A percentile compares a stretch with the other conserved stretches of the same genome.
These are phyloP conservation scores for Talaromyces sp. DNA, from an alignment of 2,329 filamentous ascomycete genomes.

Conservation along the genomic window DNA sequence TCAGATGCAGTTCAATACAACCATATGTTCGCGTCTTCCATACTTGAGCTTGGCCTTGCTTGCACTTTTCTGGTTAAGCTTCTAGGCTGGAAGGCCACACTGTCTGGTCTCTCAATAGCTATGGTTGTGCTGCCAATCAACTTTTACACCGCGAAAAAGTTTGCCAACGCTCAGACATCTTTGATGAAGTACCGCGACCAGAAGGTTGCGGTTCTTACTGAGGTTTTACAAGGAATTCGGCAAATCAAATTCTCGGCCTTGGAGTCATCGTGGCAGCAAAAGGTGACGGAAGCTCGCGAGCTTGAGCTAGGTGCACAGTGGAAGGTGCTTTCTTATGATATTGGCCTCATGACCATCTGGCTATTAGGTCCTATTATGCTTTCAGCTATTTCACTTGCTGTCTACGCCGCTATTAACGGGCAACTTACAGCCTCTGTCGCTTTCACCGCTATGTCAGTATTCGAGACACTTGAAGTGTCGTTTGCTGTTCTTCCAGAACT, in stretches of 20 bases:
- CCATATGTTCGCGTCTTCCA: constrained; percentile 58
- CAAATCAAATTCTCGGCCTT: constrained; percentile 81
- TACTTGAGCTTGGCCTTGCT: constrained; percentile 61
- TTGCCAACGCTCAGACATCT: constrained; percentile 59
- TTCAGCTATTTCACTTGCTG: constrained; percentile 64
- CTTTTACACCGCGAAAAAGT: constrained; percentile 59
- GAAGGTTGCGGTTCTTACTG: constrained; percentile 72
- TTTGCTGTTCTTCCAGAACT: constrained; percentile 68
- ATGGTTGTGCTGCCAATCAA: constrained; percentile 63
- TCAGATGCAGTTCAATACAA: constrained; percentile 64
- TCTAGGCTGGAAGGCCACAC: constrained; percentile 67
- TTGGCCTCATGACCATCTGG: constrained; percentile 62
- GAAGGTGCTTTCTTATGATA: constrained; percentile 61
- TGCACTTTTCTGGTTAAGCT: constrained; percentile 65
- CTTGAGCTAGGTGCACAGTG: constrained; percentile 64
- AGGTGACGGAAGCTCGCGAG: constrained; percentile 60
- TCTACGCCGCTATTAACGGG: constrained; percentile 62
- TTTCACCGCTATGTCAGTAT: constrained; percentile 72
- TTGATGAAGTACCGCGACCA: constrained; percentile 72
- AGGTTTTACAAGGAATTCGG: constrained; percentile 71
- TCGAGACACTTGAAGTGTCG: constrained; percentile 65
- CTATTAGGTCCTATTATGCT: constrained; percentile 70
- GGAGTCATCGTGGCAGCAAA: constrained; percentile 70
- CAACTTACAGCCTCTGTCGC: constrained; percentile 65
- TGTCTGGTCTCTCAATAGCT: constrained; percentile 62